Percentiles rank a stretch among this genome's conserved stretches.
Conservation (phyloP, 169 alveolate genomes). For the Plasmodium ovale region DNA sequence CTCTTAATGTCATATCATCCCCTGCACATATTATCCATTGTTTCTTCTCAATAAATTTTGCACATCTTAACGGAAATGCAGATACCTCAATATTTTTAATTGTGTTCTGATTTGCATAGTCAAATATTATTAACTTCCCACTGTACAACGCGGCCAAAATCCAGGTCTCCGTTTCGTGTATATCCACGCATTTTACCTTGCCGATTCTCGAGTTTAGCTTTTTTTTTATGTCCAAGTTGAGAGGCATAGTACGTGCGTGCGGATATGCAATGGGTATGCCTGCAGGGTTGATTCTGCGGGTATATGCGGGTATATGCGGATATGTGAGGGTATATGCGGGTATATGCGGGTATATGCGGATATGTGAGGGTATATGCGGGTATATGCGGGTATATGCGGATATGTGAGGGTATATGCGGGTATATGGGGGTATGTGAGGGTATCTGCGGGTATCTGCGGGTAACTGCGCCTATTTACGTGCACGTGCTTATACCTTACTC, state of each 20-base stretch:
- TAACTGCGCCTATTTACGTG: too few species aligned
- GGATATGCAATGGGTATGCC: neutral
- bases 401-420: too few species aligned
- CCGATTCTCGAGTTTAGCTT: slow-evolving; percentile 94
- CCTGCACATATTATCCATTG: slow-evolving; percentile 96
- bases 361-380: too few species aligned
- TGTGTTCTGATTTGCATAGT: slow-evolving; percentile 91
- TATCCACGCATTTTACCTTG: slow-evolving; percentile 96
- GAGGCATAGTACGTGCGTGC: slow-evolving; percentile 87
- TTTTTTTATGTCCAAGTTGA: slow-evolving; percentile 95
- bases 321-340: too few species aligned
- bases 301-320: too few species aligned
- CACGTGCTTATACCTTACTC: too few species aligned
- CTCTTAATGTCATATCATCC: slow-evolving; percentile 95
- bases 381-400: too few species aligned
- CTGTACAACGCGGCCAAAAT: slow-evolving; percentile 94
- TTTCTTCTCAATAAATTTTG: slow-evolving; percentile 95
- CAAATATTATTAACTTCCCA: slow-evolving; percentile 93
- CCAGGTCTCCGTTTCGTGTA: slow-evolving; percentile 97
- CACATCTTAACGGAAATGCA: slow-evolving; percentile 95
- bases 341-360: too few species aligned
- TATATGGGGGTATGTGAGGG: too few species aligned
- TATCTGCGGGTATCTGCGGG: too few species aligned
- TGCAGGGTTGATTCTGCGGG: too few species aligned
- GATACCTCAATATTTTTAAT: slow-evolving; percentile 95